phyloP scores from a whole-genome alignment of 108 stramenopile genomes.

The Cyclotella atomus region DNA sequence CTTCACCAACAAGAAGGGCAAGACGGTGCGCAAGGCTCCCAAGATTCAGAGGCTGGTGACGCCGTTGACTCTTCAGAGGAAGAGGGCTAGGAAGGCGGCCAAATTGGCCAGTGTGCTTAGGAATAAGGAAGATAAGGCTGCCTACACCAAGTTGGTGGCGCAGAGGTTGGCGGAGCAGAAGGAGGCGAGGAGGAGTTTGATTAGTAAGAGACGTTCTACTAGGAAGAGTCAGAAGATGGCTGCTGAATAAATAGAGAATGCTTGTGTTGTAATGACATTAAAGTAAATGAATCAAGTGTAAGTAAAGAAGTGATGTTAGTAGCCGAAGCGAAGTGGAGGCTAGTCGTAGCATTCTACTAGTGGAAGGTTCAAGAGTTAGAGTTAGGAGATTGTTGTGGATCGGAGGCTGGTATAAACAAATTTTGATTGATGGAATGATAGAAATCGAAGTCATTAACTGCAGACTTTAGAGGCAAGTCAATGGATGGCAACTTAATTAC shows the following conservation, averaged over 20 bases:
- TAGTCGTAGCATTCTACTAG: too few relatives aligned
- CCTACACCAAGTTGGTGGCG: slow-evolving; percentile 96
- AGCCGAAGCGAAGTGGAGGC: too few relatives aligned
- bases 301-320: too few relatives aligned
- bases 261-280: too few relatives aligned
- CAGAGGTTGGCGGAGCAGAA: slow-evolving; percentile 94
- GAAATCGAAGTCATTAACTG: too few relatives aligned
- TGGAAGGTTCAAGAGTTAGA: too few relatives aligned
- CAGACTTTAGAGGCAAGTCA: too few relatives aligned
- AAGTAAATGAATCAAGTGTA: too few relatives aligned
- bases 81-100: slow-evolving; percentile 86
- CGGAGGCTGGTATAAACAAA: too few relatives aligned
- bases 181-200: slow-evolving; percentile 94
- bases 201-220: slow-evolving; percentile 97
- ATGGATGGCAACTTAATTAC: too few relatives aligned
- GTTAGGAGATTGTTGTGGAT: too few relatives aligned
- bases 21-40: slow-evolving; percentile 91
- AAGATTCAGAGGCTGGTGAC: slow-evolving; percentile 99
- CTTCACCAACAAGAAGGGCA: slow-evolving; percentile 98
- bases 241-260: slow-evolving; percentile 18
- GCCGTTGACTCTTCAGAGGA: slow-evolving; percentile 95
- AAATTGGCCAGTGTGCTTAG: slow-evolving; percentile 76
- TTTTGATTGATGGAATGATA: too few relatives aligned
- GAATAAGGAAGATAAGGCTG: slow-evolving; percentile 92
- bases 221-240: slow-evolving; percentile 85